A percentile compares a stretch with the other conserved stretches of the same genome.
phyloP scores from a whole-genome alignment of 495 filamentous ascomycete genomes.

The Margaritispora aquatica region DNA sequence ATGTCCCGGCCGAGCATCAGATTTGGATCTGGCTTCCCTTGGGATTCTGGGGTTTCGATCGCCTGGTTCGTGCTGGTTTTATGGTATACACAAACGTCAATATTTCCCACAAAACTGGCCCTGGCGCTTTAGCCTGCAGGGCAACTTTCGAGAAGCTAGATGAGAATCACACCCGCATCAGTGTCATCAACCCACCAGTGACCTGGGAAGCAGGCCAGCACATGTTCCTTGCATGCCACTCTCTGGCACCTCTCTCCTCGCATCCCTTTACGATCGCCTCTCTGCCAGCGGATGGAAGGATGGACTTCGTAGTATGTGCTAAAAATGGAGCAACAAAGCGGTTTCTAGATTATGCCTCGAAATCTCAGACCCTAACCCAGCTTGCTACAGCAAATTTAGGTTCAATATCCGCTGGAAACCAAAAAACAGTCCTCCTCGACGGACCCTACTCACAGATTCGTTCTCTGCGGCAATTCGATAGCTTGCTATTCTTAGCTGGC shows the following conservation, averaged over 20 bases:
- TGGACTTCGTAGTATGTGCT: conserved; percentile 64
- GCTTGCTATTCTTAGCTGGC: conserved; percentile 50
- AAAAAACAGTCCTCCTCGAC: conserved; percentile 39
- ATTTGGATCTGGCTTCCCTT: conserved; percentile 70
- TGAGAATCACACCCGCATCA: conserved; percentile 60
- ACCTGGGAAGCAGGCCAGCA: conserved; percentile 74
- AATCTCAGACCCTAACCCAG: neutral
- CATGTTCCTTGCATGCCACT: conserved; percentile 67
- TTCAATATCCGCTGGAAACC: neutral
- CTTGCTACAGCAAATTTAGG: conserved; percentile 3
- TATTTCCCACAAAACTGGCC: conserved; percentile 25
- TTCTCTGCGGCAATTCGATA: conserved; percentile 51
- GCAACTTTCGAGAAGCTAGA: conserved; percentile 27
- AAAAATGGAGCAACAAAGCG: conserved; percentile 65
- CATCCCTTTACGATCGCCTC: conserved; percentile 78
- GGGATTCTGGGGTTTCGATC: conserved; percentile 65
- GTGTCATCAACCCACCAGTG: conserved; percentile 61
- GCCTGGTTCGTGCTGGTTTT: conserved; percentile 43
- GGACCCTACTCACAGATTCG: conserved; percentile 50
- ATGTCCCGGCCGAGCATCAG: conserved; percentile 52
- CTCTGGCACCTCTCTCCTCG: conserved; percentile 59
- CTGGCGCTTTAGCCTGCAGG: conserved; percentile 23
- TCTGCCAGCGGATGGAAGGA: conserved; percentile 45
- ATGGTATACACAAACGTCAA: conserved; percentile 61
- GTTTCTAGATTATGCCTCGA: conserved; percentile 32